Percentiles rank a stretch among this genome's conserved stretches.
Evolutionary conservation across 257 asterid genomes (phyloP).

Genomic region (Solanum pinnatisectum): DNA sequence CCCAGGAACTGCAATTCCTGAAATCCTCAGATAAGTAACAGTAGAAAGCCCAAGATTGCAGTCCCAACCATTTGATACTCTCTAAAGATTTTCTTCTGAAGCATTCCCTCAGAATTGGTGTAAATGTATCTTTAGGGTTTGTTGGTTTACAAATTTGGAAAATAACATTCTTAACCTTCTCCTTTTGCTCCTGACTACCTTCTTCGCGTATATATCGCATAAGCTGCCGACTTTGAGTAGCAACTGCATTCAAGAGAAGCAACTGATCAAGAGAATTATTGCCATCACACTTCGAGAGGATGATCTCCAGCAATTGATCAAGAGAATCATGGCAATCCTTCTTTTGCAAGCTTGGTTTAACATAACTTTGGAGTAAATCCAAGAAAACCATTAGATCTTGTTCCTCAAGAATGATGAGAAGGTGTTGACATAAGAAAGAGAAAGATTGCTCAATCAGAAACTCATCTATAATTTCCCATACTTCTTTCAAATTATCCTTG

Average conservation of each 20-base stretch:
- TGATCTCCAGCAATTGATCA: conserved; percentile 51
- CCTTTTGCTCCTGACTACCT: conserved; percentile 49
- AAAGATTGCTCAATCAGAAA: conserved; percentile 69
- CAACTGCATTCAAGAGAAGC: conserved; percentile 65
- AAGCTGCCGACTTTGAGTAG: conserved; percentile 77
- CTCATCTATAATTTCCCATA: conserved; percentile 65
- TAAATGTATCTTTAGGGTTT: conserved; percentile 28
- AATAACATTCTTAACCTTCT: conserved; percentile 38
- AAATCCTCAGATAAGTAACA: conserved; percentile 53
- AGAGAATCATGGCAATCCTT: conserved; percentile 23
- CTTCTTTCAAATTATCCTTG: conserved; percentile 52
- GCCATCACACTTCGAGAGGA: conserved; percentile 47
- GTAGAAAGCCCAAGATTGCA: conserved; percentile 70
- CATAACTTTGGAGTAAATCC: conserved; percentile 49
- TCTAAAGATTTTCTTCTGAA: conserved; percentile 28
- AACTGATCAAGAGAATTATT: conserved; percentile 44
- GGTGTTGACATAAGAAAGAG: conserved; percentile 75
- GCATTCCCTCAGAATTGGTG: conserved; percentile 34
- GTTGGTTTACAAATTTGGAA: conserved; percentile 40
- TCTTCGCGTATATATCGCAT: conserved; percentile 74
- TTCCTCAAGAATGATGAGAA: conserved; percentile 75
- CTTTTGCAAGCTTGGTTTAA: conserved; percentile 37
- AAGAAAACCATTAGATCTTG: conserved; percentile 53
- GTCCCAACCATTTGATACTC: conserved; percentile 42
- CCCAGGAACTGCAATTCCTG: conserved; percentile 67